Conservation (phyloP, 2,329 filamentous ascomycete species). For the Paraphaeosphaeria minitans region DNA sequence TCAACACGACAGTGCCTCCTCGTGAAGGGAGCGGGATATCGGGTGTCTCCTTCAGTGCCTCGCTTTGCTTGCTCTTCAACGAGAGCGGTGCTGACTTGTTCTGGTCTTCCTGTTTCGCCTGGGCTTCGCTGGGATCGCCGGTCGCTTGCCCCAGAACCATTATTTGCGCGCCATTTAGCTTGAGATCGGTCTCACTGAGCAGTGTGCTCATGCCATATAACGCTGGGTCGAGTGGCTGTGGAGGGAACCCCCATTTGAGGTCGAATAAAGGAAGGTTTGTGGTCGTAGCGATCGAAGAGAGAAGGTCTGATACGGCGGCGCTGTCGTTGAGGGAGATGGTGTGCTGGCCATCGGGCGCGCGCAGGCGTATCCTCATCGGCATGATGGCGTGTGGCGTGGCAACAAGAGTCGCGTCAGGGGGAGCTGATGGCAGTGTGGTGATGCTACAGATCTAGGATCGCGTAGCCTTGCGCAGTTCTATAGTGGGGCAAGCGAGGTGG, state of each 20-base stretch:
- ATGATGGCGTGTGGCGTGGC: constrained; percentile 25
- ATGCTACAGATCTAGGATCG: not conserved
- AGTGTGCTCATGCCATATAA: constrained; percentile 55
- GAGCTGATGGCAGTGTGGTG: not conserved
- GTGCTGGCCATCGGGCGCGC: constrained; percentile 74
- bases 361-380: constrained; percentile 74
- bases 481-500: not conserved
- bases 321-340: constrained; percentile 71
- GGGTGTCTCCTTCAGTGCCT: constrained; percentile 62
- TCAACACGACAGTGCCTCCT: constrained; percentile 68
- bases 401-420: not conserved
- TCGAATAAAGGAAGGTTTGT: constrained; percentile 71
- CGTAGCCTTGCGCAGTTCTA: too few species aligned
- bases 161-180: constrained; percentile 71
- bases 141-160: constrained; percentile 61
- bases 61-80: constrained; percentile 51
- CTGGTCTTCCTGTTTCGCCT: constrained; percentile 25
- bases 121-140: constrained; percentile 34
- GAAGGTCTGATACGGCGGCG: constrained; percentile 68
- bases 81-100: constrained; percentile 44
- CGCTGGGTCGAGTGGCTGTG: constrained; percentile 68
- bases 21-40: constrained; percentile 64
- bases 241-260: constrained; percentile 85
- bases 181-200: constrained; percentile 63
- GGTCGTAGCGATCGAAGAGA: constrained; percentile 64